Evolutionary conservation across 345 rosid genomes (phyloP).

Genomic region (Arabidopsis arenosa): DNA sequence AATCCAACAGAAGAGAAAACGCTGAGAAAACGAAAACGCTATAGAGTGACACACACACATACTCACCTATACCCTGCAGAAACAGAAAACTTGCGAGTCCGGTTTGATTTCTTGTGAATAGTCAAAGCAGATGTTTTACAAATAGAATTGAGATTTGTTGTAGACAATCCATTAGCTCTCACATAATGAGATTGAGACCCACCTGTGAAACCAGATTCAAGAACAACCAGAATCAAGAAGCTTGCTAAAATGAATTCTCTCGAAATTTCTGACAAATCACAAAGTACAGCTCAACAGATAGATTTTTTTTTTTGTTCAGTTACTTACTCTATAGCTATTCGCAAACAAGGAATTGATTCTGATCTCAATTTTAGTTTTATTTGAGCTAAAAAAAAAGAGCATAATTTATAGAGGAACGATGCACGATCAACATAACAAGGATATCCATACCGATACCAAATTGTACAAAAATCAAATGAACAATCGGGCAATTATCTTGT

Average conservation of each 20-base stretch:
- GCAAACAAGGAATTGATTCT: not conserved
- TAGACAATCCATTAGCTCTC: conserved; percentile 50
- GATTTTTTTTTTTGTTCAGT: not conserved
- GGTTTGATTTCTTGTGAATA: conserved; percentile 51
- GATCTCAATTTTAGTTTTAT: conserved; percentile 3
- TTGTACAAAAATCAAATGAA: not conserved
- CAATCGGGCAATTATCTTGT: not conserved
- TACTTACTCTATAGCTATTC: not conserved
- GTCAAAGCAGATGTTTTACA: conserved; percentile 49
- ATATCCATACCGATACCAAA: not conserved
- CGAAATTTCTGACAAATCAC: not conserved
- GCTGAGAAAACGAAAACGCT: too few relatives aligned
- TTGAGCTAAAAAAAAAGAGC: not conserved
- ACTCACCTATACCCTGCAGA: conserved; percentile 67
- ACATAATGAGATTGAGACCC: conserved; percentile 51
- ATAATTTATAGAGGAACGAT: not conserved
- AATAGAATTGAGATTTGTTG: conserved; percentile 51
- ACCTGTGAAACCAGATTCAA: conserved; percentile 46
- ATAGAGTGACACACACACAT: not conserved
- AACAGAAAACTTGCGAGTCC: conserved; percentile 52
- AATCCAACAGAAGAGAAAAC: conserved; percentile 1
- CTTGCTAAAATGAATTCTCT: conserved; percentile 10
- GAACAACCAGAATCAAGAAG: conserved; percentile 11
- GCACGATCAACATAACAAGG: conserved; percentile 5
- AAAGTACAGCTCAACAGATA: not conserved